These are phyloP conservation scores for Iris pallida DNA, from an alignment of 116 monocot genomes.

Conservation along the genomic window DNA sequence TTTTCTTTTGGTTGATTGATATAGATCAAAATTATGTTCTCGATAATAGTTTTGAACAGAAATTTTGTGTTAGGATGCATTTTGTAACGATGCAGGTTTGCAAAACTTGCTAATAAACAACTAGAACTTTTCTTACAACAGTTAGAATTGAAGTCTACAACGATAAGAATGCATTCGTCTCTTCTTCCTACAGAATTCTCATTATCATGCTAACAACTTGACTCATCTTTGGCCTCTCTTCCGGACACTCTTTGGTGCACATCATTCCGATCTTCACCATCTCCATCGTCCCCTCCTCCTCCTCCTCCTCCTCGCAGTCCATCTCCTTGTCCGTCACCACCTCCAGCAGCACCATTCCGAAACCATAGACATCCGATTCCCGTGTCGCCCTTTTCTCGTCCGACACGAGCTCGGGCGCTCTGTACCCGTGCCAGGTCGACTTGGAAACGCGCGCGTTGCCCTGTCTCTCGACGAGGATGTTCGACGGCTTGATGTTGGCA, in stretches of 20 bases:
- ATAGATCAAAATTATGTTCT: too few relatives aligned
- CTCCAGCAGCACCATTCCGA: conserved; percentile 50
- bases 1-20: too few relatives aligned
- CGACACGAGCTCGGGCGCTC: conserved; percentile 31
- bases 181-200: too few relatives aligned
- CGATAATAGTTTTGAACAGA: too few relatives aligned
- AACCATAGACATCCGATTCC: conserved; percentile 50
- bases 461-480: conserved; percentile 43
- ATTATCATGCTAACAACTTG: conserved; percentile 31
- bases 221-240: conserved; percentile 28
- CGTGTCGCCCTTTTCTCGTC: conserved; percentile 18
- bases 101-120: too few relatives aligned
- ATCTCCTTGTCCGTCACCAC: conserved; percentile 35
- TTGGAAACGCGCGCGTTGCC: conserved; percentile 27
- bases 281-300: conserved; percentile 33
- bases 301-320: conserved; percentile 16
- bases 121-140: too few relatives aligned
- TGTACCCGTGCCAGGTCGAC: conserved; percentile 15
- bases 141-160: too few relatives aligned
- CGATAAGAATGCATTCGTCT: too few relatives aligned
- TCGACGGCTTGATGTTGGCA: conserved; percentile 36
- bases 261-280: conserved; percentile 47
- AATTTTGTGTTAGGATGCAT: too few relatives aligned
- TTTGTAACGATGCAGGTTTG: too few relatives aligned
- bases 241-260: conserved; percentile 33